Conservation (phyloP, 306 rosid species). For the Prunus mongolica region DNA sequence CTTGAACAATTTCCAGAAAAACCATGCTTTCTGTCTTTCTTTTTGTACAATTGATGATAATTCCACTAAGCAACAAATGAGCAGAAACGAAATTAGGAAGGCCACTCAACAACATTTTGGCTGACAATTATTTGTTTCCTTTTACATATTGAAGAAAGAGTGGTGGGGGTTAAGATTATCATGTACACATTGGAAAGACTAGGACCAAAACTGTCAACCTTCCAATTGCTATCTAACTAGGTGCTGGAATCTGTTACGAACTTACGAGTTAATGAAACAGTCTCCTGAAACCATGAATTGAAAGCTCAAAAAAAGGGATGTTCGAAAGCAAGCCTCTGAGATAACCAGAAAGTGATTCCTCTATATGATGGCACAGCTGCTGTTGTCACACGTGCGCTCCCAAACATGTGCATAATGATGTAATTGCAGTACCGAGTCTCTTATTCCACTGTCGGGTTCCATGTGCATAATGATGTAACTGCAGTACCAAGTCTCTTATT, state of each 20-base stretch:
- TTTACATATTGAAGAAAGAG: too few species aligned
- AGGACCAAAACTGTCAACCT: not conserved
- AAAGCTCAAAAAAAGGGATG: not conserved
- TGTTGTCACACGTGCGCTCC: not conserved
- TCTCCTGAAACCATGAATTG: not conserved
- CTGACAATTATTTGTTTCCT: too few species aligned
- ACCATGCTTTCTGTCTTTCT: not conserved
- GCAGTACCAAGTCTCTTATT: not conserved
- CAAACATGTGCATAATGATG: not conserved
- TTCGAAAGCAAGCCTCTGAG: not conserved
- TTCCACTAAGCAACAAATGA: not conserved
- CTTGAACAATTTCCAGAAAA: not conserved
- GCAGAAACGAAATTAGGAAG: too few species aligned
- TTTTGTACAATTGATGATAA: not conserved
- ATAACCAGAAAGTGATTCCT: not conserved
- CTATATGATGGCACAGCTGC: not conserved
- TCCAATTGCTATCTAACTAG: not conserved
- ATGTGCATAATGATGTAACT: not conserved
- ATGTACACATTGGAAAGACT: not conserved
- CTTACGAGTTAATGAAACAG: not conserved
- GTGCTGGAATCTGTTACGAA: not conserved
- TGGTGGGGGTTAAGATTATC: too few species aligned
- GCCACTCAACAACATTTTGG: too few species aligned
- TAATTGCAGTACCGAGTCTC: not conserved
- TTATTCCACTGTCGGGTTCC: not conserved